These are phyloP conservation scores for Trametes gibbosa DNA, from an alignment of 768 basidiomycete genomes.

Conservation along the genomic window DNA sequence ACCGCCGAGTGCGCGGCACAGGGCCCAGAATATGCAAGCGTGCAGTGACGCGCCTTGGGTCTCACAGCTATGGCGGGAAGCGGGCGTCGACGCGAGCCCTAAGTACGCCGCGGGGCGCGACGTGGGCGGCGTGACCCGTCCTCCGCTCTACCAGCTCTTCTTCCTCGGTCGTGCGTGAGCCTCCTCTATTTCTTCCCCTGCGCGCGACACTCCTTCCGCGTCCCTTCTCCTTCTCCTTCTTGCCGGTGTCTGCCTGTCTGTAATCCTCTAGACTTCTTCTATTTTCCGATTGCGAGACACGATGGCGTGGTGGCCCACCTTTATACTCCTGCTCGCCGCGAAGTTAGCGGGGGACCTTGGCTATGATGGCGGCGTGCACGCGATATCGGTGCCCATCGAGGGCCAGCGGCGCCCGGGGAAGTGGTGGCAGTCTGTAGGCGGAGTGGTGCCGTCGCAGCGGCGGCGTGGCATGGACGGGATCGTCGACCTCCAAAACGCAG, in stretches of 20 bases:
- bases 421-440: constrained; percentile 8
- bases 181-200: neutral
- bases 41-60: neutral
- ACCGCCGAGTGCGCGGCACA: neutral
- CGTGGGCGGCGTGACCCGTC: neutral
- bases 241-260: too few relatives aligned
- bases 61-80: constrained; percentile 2
- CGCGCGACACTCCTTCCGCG: neutral
- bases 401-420: constrained; percentile 3
- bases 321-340: constrained; percentile 20
- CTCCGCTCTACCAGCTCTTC: neutral
- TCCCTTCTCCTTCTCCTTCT: too few relatives aligned
- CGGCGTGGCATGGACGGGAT: constrained; percentile 4
- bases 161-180: neutral
- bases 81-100: neutral
- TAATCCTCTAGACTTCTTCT: neutral
- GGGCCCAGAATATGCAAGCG: neutral
- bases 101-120: neutral
- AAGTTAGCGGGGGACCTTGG: constrained; percentile 14
- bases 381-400: constrained; percentile 19
- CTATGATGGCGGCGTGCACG: constrained; percentile 2
- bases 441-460: constrained; percentile 9
- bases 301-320: constrained; percentile 18
- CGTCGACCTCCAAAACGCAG: constrained; percentile 17
- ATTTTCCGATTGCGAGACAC: neutral